These are phyloP conservation scores for Remersonia thermophila DNA, from an alignment of 2,329 filamentous ascomycete genomes.

Conservation along the genomic window DNA sequence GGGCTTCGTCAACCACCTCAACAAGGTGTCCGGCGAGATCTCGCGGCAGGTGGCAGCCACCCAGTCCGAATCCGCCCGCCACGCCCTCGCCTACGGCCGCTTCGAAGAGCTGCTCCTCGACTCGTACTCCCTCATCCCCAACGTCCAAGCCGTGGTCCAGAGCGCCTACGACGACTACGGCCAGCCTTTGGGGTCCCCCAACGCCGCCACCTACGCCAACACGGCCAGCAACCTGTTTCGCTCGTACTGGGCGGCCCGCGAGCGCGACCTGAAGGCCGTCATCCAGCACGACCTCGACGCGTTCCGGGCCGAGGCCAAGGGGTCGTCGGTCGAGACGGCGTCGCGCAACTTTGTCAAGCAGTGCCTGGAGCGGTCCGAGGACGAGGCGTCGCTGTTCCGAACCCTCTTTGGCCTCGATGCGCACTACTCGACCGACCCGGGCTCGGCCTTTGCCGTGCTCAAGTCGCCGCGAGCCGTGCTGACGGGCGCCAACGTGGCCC, in stretches of 20 bases:
- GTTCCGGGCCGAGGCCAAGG: constrained; percentile 40
- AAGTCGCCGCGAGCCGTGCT: constrained; percentile 38
- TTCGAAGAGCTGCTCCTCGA: constrained; percentile 47
- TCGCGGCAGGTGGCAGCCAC: constrained; percentile 41
- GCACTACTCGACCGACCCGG: constrained; percentile 35
- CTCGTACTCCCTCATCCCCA: constrained; percentile 42
- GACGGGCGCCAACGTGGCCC: constrained; percentile 41
- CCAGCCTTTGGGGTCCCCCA: constrained; percentile 28
- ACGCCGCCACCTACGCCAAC: constrained; percentile 40
- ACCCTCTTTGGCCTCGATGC: constrained; percentile 46
- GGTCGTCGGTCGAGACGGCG: constrained; percentile 37
- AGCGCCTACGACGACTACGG: constrained; percentile 42
- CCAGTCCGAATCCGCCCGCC: constrained; percentile 45
- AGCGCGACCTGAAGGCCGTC: constrained; percentile 40
- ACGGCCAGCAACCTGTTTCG: constrained; percentile 43
- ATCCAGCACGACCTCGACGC: constrained; percentile 41
- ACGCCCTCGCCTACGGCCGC: constrained; percentile 47
- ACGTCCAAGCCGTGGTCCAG: constrained; percentile 39
- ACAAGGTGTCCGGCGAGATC: constrained; percentile 42
- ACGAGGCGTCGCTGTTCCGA: constrained; percentile 40
- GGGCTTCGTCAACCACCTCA: constrained; percentile 39
- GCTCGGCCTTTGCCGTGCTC: constrained; percentile 39
- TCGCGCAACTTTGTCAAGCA: constrained; percentile 48
- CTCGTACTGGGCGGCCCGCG: constrained; percentile 39
- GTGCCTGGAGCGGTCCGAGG: constrained; percentile 44